phyloP scores from a whole-genome alignment of 2,329 filamentous ascomycete species.

The Escovopsis sp. region DNA sequence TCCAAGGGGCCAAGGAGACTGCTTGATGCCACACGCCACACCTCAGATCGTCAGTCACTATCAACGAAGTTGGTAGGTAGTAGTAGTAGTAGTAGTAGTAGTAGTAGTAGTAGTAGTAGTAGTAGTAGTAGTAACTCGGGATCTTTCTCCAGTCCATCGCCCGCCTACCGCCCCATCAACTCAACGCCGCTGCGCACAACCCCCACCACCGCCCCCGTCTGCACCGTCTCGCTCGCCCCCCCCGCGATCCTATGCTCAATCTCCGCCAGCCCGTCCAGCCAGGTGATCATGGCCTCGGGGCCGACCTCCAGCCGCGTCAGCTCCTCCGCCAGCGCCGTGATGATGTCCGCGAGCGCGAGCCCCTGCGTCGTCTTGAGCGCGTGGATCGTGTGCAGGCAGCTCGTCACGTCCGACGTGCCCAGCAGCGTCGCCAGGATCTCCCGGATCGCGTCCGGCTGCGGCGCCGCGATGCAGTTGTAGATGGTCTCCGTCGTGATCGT shows the following conservation, averaged over 20 bases:
- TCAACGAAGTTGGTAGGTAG: neutral
- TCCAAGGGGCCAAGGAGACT: too few species aligned
- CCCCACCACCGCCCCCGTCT: slow-evolving; percentile 86
- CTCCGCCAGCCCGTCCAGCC: slow-evolving; percentile 81
- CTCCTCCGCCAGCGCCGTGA: slow-evolving; percentile 74
- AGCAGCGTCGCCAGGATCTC: slow-evolving; percentile 75
- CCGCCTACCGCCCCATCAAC: slow-evolving; percentile 32
- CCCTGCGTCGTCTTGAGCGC: slow-evolving; percentile 74
- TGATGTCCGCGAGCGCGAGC: slow-evolving; percentile 81
- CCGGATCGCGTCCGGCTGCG: slow-evolving; percentile 75
- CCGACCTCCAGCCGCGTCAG: slow-evolving; percentile 70
- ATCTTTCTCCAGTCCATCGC: too few species aligned
- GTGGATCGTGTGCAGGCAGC: slow-evolving; percentile 77
- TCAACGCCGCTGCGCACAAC: slow-evolving; percentile 79
- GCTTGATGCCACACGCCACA: too few species aligned
- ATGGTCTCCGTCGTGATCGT: slow-evolving; percentile 79
- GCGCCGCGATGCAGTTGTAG: slow-evolving; percentile 93
- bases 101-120: neutral
- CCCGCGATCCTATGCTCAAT: slow-evolving; percentile 84
- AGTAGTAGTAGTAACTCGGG: too few species aligned
- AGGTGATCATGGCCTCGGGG: slow-evolving; percentile 73
- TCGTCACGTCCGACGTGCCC: slow-evolving; percentile 72
- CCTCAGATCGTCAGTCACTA: too few species aligned
- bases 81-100: neutral
- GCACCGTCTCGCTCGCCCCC: slow-evolving; percentile 72